Percentiles rank a stretch among this genome's conserved stretches.
These are phyloP conservation scores for Aspergillus neoniger DNA, from an alignment of 2,329 filamentous ascomycete species.

Conservation along the genomic window DNA sequence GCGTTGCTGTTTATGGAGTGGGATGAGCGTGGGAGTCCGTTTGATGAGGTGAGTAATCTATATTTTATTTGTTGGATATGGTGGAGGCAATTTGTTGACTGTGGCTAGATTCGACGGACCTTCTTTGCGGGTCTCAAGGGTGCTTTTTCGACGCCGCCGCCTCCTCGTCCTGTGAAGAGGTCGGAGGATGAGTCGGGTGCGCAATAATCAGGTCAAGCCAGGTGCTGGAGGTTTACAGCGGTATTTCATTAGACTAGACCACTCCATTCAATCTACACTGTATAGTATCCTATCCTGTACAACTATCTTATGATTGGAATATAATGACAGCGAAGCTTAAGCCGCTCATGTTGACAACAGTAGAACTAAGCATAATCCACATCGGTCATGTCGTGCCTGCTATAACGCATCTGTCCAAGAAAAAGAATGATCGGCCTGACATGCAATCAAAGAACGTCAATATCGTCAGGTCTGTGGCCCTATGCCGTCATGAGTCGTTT, in stretches of 20 bases:
- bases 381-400: slow-evolving; percentile 14
- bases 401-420: slow-evolving; percentile 16
- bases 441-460: slow-evolving; percentile 15
- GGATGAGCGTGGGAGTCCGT: slow-evolving; percentile 44
- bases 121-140: slow-evolving; percentile 36
- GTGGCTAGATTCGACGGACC: slow-evolving; percentile 34
- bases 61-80: background rate
- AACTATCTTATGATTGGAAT: background rate
- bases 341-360: background rate
- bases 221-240: too few relatives aligned
- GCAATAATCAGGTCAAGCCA: background rate
- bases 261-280: background rate
- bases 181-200: slow-evolving; percentile 19
- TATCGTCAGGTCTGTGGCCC: slow-evolving; percentile 19
- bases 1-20: slow-evolving; percentile 49
- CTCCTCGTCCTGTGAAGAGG: slow-evolving; percentile 29
- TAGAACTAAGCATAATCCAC: slow-evolving; percentile 17
- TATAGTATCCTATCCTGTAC: background rate
- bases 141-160: slow-evolving; percentile 36
- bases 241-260: too few relatives aligned
- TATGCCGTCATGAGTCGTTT: slow-evolving; percentile 31
- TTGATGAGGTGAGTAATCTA: slow-evolving; percentile 38
- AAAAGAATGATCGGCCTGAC: slow-evolving; percentile 16
- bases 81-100: slow-evolving; percentile 5
- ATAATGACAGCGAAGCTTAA: background rate